Evolutionary conservation across 768 basidiomycete genomes (phyloP), one percentile per base, ranked within the genome.

Genomic region (Mycena haematopus): DNA sequence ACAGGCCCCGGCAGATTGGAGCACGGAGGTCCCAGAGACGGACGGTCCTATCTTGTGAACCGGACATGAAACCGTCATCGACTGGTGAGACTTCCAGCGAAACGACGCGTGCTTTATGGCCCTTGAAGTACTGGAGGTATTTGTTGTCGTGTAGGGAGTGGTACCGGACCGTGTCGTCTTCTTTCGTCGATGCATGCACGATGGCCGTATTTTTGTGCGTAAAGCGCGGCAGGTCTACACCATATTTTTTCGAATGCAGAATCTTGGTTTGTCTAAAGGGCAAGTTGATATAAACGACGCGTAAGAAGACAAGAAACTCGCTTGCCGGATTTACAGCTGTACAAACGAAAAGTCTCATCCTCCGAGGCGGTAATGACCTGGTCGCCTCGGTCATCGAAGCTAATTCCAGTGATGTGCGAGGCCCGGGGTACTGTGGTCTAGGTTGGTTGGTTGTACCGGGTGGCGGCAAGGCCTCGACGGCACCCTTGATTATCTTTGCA

Each of bases 61-160:
- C 92, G 13, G 96, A 97, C 84, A 99, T 90, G 79, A 99, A 99
- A 1, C 91, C 91, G 70, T 99, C 96, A 71, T 98, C 93, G 1
- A 91, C 82, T 1, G 97, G 97, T 0, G 92, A 94, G 59, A 99
- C 87, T 72, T 96, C 91, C 13, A 99, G 79, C 0, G 96, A 96
- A 35, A 92, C 84, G 3, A 99, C 97, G 60, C 89, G 84, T 36
- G 84, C 91, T 67, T 88, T 95, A 79, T 99, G 97, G 0, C 97
- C 97, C 70, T 87, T 90, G 82, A 97, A 99, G 78, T 99, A 99
- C 66, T 91, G 87, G 33, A 99, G 78, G 74, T 95, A 99, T 73
- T 91, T 94, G 82, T 97, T 98, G 83, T 96, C 95, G 75, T 98
- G 95, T 52, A 96, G 74, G 1, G 93, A 96, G 70, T 96, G 93